phyloP scores from a whole-genome alignment of 1,284 basidiomycete genomes.

The Leucoagaricus sp. region DNA sequence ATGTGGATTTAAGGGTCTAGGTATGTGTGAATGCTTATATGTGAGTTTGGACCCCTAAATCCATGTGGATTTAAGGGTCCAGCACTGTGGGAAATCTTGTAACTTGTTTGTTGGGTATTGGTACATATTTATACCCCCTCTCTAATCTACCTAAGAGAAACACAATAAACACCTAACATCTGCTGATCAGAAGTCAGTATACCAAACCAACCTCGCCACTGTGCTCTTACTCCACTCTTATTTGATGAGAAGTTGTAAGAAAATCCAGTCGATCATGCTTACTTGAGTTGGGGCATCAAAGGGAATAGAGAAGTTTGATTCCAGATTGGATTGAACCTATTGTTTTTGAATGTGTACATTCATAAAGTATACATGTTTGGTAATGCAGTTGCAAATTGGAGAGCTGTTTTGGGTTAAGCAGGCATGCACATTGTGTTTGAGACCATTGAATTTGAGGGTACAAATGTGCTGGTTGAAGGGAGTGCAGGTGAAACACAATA shows the following conservation, averaged over 20 bases:
- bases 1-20: too few relatives aligned
- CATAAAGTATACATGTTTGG: conserved; percentile 51
- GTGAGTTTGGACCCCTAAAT: too few relatives aligned
- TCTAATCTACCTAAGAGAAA: conserved; percentile 65
- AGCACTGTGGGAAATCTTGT: too few relatives aligned
- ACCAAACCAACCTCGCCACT: neutral
- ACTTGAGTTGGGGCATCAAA: conserved; percentile 62
- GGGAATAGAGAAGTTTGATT: conserved; percentile 70
- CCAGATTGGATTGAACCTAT: conserved; percentile 92
- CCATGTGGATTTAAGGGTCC: too few relatives aligned
- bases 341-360: conserved; percentile 73
- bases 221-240: conserved; percentile 38
- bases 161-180: conserved; percentile 72
- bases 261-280: conserved; percentile 82
- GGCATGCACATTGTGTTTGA: neutral
- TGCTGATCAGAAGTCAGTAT: conserved; percentile 63
- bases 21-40: too few relatives aligned
- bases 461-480: neutral
- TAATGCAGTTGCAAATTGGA: conserved; percentile 26
- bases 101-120: too few relatives aligned
- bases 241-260: conserved; percentile 78
- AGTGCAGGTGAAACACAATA: conserved; percentile 8
- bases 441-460: conserved; percentile 3
- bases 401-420: conserved; percentile 2
- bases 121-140: conserved; percentile 49